Evolutionary conservation across 2,329 filamentous ascomycete species (phyloP), one percentile per base, ranked within the genome.

Genomic region (Colletotrichum eleusines): DNA sequence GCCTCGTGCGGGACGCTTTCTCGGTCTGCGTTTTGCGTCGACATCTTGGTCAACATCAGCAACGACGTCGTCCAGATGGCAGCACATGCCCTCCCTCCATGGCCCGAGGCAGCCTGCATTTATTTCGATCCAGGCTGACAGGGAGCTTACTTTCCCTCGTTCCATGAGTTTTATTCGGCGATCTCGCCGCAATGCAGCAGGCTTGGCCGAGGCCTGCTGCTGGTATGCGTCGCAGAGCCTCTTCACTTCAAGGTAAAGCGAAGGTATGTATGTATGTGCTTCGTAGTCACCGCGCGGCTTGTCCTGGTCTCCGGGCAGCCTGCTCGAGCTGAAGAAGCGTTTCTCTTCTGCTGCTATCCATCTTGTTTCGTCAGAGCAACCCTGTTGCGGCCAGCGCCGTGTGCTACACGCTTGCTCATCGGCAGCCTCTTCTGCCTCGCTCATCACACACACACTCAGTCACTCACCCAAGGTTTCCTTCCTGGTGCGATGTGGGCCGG

Each of bases 251-350:
- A 61, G 71, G 72, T 54, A 67, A 35, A 71, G 50, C 54, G 33
- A 61, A 73, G 72, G 72, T 73, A 69, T 40, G 72, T 73, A 73
- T 70, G 72, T 72, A 69, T 46, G 66, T 72, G 26, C 58, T 53
- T 66, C 70, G 58, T 38, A 38, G 35, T 33, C 31, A 54, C 33
- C 11, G 20, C 11, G 20, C 35, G 50, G 16, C n/a, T 9, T 44
- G 31, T 55, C 23, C 48, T 54, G 20, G 35, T n/a, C 40, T 8
- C 33, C 44, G 44, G 57, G 26, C 20, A 11, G 63, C 38, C 61
- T 58, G 46, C n/a, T 61, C 50, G 14, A 66, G 33, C 23, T 50
- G 59, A 71, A 51, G 20, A 64, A 42, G 50, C 23, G 16, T 23
- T 51, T 23, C 23, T 40, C 2, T n/a, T 28, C 40, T 28, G 16